A percentile compares a stretch with the other conserved stretches of the same genome.
Conservation (phyloP, 371 early-diverging fungal species). For the Mortierella sp. region DNA sequence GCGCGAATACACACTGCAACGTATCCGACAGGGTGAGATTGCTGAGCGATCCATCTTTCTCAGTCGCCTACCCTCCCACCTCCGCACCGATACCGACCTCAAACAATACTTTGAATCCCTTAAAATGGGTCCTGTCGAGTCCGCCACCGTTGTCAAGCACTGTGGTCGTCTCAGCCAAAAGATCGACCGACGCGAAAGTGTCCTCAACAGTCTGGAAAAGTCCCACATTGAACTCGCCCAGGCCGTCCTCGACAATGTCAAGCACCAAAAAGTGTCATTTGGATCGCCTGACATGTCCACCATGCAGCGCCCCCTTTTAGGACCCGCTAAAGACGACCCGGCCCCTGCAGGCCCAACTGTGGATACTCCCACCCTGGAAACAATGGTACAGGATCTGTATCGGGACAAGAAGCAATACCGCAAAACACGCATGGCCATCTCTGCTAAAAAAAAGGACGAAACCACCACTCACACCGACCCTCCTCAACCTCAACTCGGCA, state of each 20-base stretch:
- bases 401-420: slow-evolving; percentile 26
- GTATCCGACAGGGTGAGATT: slow-evolving; percentile 53
- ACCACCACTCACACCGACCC: not conserved
- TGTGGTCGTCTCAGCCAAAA: slow-evolving; percentile 50
- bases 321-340: not conserved
- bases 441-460: slow-evolving; percentile 17
- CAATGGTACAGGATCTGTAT: slow-evolving; percentile 18
- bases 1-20: slow-evolving; percentile 54
- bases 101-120: slow-evolving; percentile 57
- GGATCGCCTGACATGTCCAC: not conserved
- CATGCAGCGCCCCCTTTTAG: not conserved
- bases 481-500: no score
- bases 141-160: slow-evolving; percentile 57
- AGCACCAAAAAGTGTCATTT: slow-evolving; percentile 10
- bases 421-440: slow-evolving; percentile 38
- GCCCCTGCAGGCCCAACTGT: not conserved
- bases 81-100: slow-evolving; percentile 56
- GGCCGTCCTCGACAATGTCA: slow-evolving; percentile 42
- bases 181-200: slow-evolving; percentile 54
- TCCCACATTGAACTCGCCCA: slow-evolving; percentile 57
- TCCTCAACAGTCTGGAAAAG: slow-evolving; percentile 55
- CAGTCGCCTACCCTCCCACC: slow-evolving; percentile 55
- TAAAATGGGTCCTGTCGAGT: slow-evolving; percentile 60
- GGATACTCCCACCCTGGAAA: slow-evolving; percentile 12
- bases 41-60: slow-evolving; percentile 57